A percentile compares a stretch with the other conserved stretches of the same genome.
These are phyloP conservation scores for Fusarium camptoceras DNA, from an alignment of 2,329 filamentous ascomycete species.

Conservation along the genomic window DNA sequence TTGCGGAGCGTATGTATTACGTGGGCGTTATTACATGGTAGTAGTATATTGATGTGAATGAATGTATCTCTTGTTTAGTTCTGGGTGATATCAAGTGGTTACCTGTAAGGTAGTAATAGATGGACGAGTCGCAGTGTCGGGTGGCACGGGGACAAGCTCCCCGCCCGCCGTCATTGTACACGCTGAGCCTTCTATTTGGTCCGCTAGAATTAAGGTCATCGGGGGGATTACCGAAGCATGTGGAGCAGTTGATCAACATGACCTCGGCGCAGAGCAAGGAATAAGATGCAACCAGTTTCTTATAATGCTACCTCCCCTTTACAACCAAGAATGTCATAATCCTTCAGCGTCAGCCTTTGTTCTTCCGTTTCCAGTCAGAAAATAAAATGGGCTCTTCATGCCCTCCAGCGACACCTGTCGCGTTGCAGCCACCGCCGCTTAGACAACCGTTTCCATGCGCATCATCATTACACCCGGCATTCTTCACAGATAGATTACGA, in stretches of 20 bases:
- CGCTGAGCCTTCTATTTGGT: constrained; percentile 10
- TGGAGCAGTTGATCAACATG: constrained; percentile 31
- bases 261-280: constrained; percentile 27
- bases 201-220: constrained; percentile 20
- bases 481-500: constrained; percentile 75
- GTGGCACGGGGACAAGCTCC: not conserved
- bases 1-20: not conserved
- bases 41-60: constrained; percentile 8
- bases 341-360: not conserved
- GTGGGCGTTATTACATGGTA: not conserved
- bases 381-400: constrained; percentile 33
- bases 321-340: constrained; percentile 32
- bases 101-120: not conserved
- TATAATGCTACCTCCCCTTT: constrained; percentile 5
- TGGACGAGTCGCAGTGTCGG: not conserved
- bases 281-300: not conserved
- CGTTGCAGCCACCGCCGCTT: constrained; percentile 26
- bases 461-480: constrained; percentile 77
- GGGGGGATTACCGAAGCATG: constrained; percentile 38
- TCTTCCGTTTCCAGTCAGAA: not conserved
- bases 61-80: not conserved
- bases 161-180: constrained; percentile 25
- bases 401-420: constrained; percentile 17
- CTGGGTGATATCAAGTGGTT: too few species aligned
- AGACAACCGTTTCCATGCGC: constrained; percentile 48